These are phyloP conservation scores for Termitomyces sp. DNA, from an alignment of 768 basidiomycete species.

Conservation along the genomic window DNA sequence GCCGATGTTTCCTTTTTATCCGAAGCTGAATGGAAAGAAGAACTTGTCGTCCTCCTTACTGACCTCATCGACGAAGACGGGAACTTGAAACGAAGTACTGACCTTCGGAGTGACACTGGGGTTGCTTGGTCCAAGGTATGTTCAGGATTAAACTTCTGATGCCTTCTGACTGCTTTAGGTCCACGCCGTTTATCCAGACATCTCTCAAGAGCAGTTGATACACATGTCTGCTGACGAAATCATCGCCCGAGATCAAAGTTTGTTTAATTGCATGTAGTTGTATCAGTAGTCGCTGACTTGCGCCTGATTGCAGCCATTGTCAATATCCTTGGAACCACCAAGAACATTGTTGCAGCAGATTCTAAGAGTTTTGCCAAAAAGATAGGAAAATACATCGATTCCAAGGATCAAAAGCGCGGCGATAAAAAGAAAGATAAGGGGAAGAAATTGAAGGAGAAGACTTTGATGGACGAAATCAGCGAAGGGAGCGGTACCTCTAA, in stretches of 20 bases:
- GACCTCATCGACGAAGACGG: slow-evolving; percentile 60
- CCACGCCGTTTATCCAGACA: too few relatives aligned
- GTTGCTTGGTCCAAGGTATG: too few relatives aligned
- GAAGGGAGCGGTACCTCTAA: slow-evolving; percentile 15
- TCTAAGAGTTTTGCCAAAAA: slow-evolving; percentile 48
- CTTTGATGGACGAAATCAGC: slow-evolving; percentile 26
- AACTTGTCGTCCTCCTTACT: slow-evolving; percentile 46
- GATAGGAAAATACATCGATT: slow-evolving; percentile 61
- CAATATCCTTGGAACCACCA: slow-evolving; percentile 44
- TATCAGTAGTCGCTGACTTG: background rate
- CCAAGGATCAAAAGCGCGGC: slow-evolving; percentile 53
- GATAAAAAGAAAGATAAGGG: slow-evolving; percentile 29
- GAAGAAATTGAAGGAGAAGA: slow-evolving; percentile 30
- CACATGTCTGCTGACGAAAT: slow-evolving; percentile 48
- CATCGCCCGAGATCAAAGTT: slow-evolving; percentile 40
- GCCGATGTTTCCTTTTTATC: slow-evolving; percentile 57
- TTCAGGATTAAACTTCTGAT: too few relatives aligned
- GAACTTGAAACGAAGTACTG: slow-evolving; percentile 42
- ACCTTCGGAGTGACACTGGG: too few relatives aligned
- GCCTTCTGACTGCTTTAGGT: too few relatives aligned
- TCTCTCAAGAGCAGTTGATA: slow-evolving; percentile 41
- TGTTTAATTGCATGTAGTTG: slow-evolving; percentile 8
- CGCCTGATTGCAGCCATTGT: slow-evolving; percentile 29
- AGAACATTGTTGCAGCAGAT: slow-evolving; percentile 43
- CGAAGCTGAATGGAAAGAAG: slow-evolving; percentile 50